Evolutionary conservation across 768 basidiomycete species (phyloP), one percentile per base, ranked within the genome.

Genomic region (Suillus cothurnatus): DNA sequence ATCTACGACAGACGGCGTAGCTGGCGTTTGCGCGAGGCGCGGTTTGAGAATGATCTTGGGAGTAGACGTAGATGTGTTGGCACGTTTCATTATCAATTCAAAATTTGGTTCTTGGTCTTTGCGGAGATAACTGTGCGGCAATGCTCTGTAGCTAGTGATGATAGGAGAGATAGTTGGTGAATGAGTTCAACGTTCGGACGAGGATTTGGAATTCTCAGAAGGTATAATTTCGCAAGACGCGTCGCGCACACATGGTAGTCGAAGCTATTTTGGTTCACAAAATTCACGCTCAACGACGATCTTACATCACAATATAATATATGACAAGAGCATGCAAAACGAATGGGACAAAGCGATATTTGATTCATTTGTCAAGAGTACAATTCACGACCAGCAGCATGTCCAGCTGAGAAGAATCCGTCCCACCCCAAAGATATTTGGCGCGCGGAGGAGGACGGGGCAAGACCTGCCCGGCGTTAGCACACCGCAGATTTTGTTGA

Each of bases 11-110:
- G 58, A 4, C 8, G 67, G 70, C 0, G 68, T 68, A 28, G 67
- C 69, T 31, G 67, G 58, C 15, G 39, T 59, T 59, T 71, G 75
- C 21, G 72, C 73, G 14, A 74, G 66, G 38, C 77, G 79, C 2
- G 80, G 80, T 57, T 78, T 81, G 64, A 80, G 79, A 12, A 80
- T 81, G 50, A 81, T 81, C 73, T 79, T 81, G 31, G 70, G 76
- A 17, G 62, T 67, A 21, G 70, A 65, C 5, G 70, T 72, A 41
- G 71, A 72, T 8, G 66, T 64, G 45, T 67, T 61, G 28, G 26
- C 12, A 39, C 74, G 74, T 36, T 71, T 75, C 74, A 75, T 74
- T 14, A n/a, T 59, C 61, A 14, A 55, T 32, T 28, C 15, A 2
- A 17, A 14, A 26, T 1, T 11, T 17, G 31, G n/a, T 47, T 49